Evolutionary conservation across 176 grass and related monocot genomes (phyloP).

Genomic region (Coix lacrymajobi): DNA sequence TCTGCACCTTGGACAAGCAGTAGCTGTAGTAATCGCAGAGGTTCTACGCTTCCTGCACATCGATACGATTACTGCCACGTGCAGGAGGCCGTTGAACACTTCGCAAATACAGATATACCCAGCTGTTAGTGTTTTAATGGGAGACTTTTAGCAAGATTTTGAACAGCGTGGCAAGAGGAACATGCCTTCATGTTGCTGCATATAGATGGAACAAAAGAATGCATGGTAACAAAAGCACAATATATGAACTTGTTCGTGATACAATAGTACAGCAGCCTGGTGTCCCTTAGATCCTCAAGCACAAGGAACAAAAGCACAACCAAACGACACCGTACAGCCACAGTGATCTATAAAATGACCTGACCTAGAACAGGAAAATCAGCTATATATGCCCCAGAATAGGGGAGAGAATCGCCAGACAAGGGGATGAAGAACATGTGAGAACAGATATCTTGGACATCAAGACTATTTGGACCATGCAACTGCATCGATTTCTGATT

Average conservation of each 20-base stretch:
- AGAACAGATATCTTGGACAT: conserved; percentile 1
- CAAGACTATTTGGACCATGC: conserved; percentile 76
- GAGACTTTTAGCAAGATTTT: not conserved
- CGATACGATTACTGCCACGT: not conserved
- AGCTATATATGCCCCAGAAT: conserved; percentile 49
- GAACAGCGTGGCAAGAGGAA: not conserved
- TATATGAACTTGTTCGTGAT: conserved; percentile 33
- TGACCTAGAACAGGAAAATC: conserved; percentile 45
- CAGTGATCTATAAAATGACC: conserved; percentile 38
- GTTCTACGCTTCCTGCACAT: not conserved
- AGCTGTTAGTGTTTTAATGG: not conserved
- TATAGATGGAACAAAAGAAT: conserved; percentile 8
- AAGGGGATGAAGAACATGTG: conserved; percentile 16
- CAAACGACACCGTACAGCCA: conserved; percentile 31
- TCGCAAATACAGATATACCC: not conserved
- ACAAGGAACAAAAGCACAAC: conserved; percentile 45
- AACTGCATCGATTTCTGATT: conserved; percentile 75
- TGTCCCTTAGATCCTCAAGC: conserved; percentile 42
- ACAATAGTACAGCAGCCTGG: conserved; percentile 35
- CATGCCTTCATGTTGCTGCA: not conserved
- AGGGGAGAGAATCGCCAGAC: conserved; percentile 32
- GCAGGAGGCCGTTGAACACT: not conserved
- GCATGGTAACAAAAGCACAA: conserved; percentile 1
- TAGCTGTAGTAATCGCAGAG: not conserved
- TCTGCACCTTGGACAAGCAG: not conserved